Conservation (phyloP, 1,284 basidiomycete species). For the Pyrrhoderma lamaoense region DNA sequence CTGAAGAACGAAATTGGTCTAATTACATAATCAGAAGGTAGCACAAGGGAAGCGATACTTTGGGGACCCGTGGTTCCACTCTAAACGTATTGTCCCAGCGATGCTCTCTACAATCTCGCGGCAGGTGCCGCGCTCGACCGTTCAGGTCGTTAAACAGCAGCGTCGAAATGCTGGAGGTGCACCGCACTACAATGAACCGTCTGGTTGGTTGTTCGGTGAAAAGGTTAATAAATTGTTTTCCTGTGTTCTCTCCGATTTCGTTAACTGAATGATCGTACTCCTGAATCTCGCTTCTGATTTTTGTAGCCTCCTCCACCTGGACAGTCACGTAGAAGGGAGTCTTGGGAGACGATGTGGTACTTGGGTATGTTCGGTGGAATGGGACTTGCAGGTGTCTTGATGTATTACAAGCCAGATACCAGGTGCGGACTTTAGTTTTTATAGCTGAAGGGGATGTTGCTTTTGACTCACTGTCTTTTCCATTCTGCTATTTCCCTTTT, state of each 20-base stretch:
- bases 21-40: too few relatives aligned
- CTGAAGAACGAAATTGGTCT: too few relatives aligned
- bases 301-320: conserved; percentile 66
- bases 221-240: conserved; percentile 48
- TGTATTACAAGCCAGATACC: conserved; percentile 95
- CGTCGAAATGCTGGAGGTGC: conserved; percentile 35
- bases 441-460: background rate
- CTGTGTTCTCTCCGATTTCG: conserved; percentile 10
- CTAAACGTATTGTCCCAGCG: too few relatives aligned
- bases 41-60: too few relatives aligned
- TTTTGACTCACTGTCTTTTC: background rate
- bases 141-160: background rate
- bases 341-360: conserved; percentile 88
- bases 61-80: too few relatives aligned
- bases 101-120: conserved; percentile 16
- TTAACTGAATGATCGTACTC: too few relatives aligned
- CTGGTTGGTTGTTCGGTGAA: conserved; percentile 83
- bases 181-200: conserved; percentile 82
- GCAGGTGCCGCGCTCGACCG: conserved; percentile 9
- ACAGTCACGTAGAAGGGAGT: conserved; percentile 78
- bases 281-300: background rate
- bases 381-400: conserved; percentile 65
- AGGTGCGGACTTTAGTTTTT: conserved; percentile 49
- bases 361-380: conserved; percentile 88
- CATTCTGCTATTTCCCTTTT: background rate